Base-by-base conservation (phyloP, 129 eudicot species). In the Calendula officinalis region DNA sequence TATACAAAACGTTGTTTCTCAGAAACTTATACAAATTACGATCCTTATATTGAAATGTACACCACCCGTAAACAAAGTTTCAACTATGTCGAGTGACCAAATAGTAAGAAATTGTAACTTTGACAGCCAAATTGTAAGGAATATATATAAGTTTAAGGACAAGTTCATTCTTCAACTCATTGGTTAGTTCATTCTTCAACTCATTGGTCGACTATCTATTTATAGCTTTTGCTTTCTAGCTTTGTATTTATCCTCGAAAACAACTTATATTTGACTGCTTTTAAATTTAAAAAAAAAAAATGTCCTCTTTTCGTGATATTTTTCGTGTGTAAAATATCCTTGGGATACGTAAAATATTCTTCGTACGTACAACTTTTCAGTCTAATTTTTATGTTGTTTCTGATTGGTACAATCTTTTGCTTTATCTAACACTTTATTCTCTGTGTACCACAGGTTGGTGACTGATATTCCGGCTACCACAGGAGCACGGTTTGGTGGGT, bases 381-480 rank as follows among this genome's bases (percentile, higher is more conserved):
- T 60, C 51, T 37, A 40, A 58, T 58, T 36, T 17, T 36, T 58
- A 46, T 37, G 67, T 47, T 37, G 15, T 3, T 37, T 36, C 22
- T 34, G 12, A 44, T 56, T 43, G 73, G 56, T 15, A 5, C 17
- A 54, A 10, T 53, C 48, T 16, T 65, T 56, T 57, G 34, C 43
- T 56, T 39, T 56, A 27, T 48, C 17, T 69, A 59, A 74, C 65
- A 44, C 55, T 64, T 38, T 63, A 62, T 58, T 69, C 67, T 40
- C 40, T 14, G 16, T 62, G 30, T 60, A 72, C 56, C 22, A 69
- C 48, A 38, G 94, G 94, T 71, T 85, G 82, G 94, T 89, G 70
- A 82, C 88, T 40, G 88, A 89, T 77, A 89, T 86, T 61, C 94
- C 97, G 33, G 97, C 76, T 32, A 85, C 94, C 15, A 89, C 97